Evolutionary conservation across 305 asterid species (phyloP), one percentile per base, ranked within the genome.

Genomic region (Fraxinus dipetala): DNA sequence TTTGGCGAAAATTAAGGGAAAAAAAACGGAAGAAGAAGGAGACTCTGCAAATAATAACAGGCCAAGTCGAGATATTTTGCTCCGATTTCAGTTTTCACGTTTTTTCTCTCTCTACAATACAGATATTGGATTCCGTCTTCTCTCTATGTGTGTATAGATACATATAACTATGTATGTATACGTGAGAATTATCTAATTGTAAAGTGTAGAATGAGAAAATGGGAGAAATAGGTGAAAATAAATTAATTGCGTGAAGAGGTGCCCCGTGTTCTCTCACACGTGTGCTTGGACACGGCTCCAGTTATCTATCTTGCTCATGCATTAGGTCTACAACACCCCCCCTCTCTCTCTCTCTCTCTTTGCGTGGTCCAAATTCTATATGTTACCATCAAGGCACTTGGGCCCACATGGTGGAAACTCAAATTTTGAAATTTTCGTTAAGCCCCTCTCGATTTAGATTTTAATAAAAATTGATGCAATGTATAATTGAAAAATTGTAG

Each of bases 51-150:
- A 69, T 69, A 69, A 69, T 35, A 31, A 30, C 75, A 69, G 38
- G 75, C 36, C 75, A 69, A 69, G 75, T 28, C 75, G 43, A 35
- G 75, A 69, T 69, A 28, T 30, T 69, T 69, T 69, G 38, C 75
- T 69, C 75, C 40, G 75, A 31, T 69, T 69, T 31, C 75, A 69
- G 75, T 20, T 69, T 69, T 69, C 75, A 30, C 75, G 40, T 69
- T 13, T 13, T 69, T 2, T 69, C 36, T 69, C 75, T 69, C 22
- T 69, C 40, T 69, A 69, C 75, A 4, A 69, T 69, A 69, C 75
- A 69, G 75, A 69, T 69, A 69, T 69, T 31, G 75, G 75, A 69
- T 69, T 69, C 75, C 75, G 75, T 69, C 75, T 13, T 6, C 28
- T 18, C 67, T 48, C 20, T 48, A 0, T 48, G 59, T 48, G 5